Base-by-base conservation (phyloP, 768 basidiomycete species). In the Lactifluus echinatus region DNA sequence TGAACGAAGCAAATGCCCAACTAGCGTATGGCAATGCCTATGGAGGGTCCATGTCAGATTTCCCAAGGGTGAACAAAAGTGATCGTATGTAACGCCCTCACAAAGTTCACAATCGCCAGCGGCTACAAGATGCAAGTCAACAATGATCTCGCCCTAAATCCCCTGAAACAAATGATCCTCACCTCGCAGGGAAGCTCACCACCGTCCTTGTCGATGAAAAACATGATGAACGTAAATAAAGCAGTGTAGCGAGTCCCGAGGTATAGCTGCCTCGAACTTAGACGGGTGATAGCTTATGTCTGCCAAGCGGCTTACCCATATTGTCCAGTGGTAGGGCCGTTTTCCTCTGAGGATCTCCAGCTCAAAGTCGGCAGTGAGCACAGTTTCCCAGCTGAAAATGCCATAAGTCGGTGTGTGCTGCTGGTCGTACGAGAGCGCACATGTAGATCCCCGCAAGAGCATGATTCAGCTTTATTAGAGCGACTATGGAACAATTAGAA, bases 281-380 rank as follows among this genome's bases (percentile, higher is more conserved):
- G 28, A 2, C 2, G 19, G 19, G 19, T n/a, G 10, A 31, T 12
- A 14, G 17, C 17, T 17, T 3, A n/a, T 23, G 17, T 6, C 5
- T 8, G 12, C n/a, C 28, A 31, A 40, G 49, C 26, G 8, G 8
- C 45, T 48, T 47, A 55, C 54, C 46, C 46, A 55, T 24, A 55
- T 40, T 24, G 54, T 55, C 46, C 54, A 48, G n/a, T 21, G 21
- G 23, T 55, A 55, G 3, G 57, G 57, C 4, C 57, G 52, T 37
- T 50, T 59, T 7, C 57, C 40, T 59, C 53, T 29, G 1, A 55
- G 23, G 15, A 55, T 2, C 24, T 55, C 54, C 10, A 31, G 31
- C 40, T 55, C 54, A 31, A 55, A 55, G 14, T 29, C 17, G 21
- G 21, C 17, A 5, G 54, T 40, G 17, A 23, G 12, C 10, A 48